Evolutionary conservation across 139 green algal species (phyloP).

Genomic region (Diplosphaera chodatii): DNA sequence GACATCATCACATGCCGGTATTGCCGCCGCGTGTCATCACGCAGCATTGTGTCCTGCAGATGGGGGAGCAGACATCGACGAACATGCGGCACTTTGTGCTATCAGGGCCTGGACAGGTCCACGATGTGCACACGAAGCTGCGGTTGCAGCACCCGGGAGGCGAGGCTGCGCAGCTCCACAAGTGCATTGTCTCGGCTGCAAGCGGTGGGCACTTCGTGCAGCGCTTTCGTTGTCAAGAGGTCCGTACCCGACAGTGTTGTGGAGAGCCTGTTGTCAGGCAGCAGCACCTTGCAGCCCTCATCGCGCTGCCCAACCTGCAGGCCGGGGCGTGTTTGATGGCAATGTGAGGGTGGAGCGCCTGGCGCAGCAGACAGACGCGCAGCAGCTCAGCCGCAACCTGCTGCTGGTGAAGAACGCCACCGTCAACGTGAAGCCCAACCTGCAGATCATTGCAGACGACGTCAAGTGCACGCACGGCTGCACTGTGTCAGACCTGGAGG

Average conservation of each 20-base stretch:
- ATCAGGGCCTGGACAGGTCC: constrained; percentile 73
- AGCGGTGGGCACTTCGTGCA: constrained; percentile 29
- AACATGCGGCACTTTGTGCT: constrained; percentile 86
- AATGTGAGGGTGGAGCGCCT: constrained; percentile 83
- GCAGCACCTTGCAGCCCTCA: too few species aligned
- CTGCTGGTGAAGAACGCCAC: constrained; percentile 87
- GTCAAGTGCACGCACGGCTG: constrained; percentile 98
- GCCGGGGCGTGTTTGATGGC: constrained; percentile 92
- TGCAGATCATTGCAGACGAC: constrained; percentile 98
- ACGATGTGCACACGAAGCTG: constrained; percentile 92
- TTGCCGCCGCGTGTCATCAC: too few species aligned
- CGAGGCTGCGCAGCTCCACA: constrained; percentile 88
- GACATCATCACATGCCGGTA: too few species aligned
- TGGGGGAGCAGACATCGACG: constrained; percentile 51
- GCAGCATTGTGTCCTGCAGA: too few species aligned
- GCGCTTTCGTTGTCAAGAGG: too few species aligned
- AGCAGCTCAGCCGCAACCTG: constrained; percentile 92
- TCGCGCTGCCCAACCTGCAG: too few species aligned
- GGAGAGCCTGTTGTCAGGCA: too few species aligned
- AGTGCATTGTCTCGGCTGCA: constrained; percentile 88
- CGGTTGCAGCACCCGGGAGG: constrained; percentile 70
- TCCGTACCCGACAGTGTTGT: too few species aligned
- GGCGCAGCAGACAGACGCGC: constrained; percentile 93
- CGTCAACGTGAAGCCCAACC: constrained; percentile 97
- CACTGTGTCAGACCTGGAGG: constrained; percentile 91